Base-by-base conservation (phyloP, 768 basidiomycete genomes). In the Wakefieldia striispora region DNA sequence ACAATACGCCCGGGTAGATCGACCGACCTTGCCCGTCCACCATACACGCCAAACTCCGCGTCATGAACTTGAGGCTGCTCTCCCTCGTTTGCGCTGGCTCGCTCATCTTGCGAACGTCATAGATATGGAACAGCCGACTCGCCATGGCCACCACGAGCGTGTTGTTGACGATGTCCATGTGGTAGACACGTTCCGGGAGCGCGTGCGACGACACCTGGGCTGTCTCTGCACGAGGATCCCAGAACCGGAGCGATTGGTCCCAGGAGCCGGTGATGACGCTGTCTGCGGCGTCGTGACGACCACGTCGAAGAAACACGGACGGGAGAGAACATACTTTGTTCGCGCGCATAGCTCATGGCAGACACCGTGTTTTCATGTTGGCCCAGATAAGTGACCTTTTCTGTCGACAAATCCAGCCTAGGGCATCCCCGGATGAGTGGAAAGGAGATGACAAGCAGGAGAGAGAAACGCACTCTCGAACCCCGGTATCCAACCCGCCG, bases 31-130 rank as follows among this genome's bases (percentile, higher is more conserved):
- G 82, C 2, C 95, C 94, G 65, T 91, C 89, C 2, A 81, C 77
- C 95, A 98, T 98, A 63, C 91, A 92, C 13, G 88, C 91, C 45
- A 99, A 68, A 40, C 86, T 86, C 50, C 93, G 74, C 35, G 95
- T 97, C 88, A 97, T 88, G 65, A 89, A 97, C 69, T 97, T 97
- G 51, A 99, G 69, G 56, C 91, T 93, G 65, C 91, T 93, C 71
- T 97, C 97, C 54, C 97, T 71, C 66, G 83, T 78, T 62, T 94
- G 90, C 45, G 81, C 76, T 0, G 90, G 86, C 45, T 76, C 70
- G 47, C 77, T 74, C 82, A 97, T 86, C 53, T 84, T 85, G 23
- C 91, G 76, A 14, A 92, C 73, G 58, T 95, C 91, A 59, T 89
- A 97, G 12, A 97, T 92, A 61, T 90, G 81, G 60, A 98, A 91